Evolutionary conservation across 1,284 basidiomycete species (phyloP), one percentile per base, ranked within the genome.

Genomic region (Rhodotorula sp.): DNA sequence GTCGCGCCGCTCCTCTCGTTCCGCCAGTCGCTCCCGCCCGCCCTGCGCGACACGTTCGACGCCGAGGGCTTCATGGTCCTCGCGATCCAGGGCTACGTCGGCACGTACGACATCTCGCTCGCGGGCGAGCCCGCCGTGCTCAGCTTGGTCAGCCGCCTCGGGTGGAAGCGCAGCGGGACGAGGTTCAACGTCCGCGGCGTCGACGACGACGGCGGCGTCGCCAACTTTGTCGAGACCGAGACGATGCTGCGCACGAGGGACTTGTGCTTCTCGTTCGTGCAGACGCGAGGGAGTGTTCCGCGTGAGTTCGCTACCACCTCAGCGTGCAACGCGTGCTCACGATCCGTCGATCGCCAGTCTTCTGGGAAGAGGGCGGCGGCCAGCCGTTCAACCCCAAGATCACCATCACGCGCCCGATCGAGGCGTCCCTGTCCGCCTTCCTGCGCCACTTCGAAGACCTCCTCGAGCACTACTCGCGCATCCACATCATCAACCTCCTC

Each of bases 181-280:
- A 88, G 97, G 46, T 99, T 97, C 84, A 96, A 97, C 79, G 96
- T 95, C 5, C 88, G 97, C 69, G 97, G 97, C 0, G 91, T 99
- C 34, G 97, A 99, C 80, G 97, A 99, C 80, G 93, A 97, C 78
- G 96, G 97, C 53, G 91, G 97, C 80, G 92, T 91, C 25, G 97
- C 97, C 61, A 98, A 99, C 80, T 98, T 97, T 82, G 97, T 97
- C 49, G 96, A 97, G 90, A 96, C 95, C 10, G 96, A 99, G 83
- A 91, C 91, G 0, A 85, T 97, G 61, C 88, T 98, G 80, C 90
- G 89, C 74, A 91, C 90, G 23, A 8, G 41, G 7, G 89, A 91
- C 70, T 87, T 92, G 75, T 90, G 88, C 79, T 88, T 93, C 80
- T 94, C 92, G 80, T 97, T 92, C 81, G 89, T 90, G 61, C 95